phyloP scores from a whole-genome alignment of 1,284 basidiomycete genomes.

The Puccinia triticina region DNA sequence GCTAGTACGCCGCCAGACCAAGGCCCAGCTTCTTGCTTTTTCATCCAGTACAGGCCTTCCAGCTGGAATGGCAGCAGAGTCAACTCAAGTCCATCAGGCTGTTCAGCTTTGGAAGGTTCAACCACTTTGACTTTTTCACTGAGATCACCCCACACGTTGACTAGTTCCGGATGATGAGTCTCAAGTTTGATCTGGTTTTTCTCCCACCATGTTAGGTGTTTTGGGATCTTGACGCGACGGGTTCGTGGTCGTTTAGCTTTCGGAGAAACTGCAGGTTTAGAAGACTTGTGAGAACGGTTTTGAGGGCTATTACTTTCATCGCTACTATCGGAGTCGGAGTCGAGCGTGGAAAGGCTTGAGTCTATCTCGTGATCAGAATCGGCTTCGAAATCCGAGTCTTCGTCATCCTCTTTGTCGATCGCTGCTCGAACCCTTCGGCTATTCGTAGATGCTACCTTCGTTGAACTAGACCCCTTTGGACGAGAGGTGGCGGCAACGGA shows the following conservation, averaged over 20 bases:
- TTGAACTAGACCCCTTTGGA: background rate
- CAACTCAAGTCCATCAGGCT: slow-evolving; percentile 72
- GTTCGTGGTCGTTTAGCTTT: slow-evolving; percentile 1
- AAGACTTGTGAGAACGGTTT: background rate
- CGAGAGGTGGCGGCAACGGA: background rate
- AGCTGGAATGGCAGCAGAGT: slow-evolving; percentile 72
- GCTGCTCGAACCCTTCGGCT: background rate
- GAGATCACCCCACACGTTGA: slow-evolving; percentile 84
- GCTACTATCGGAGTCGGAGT: slow-evolving; percentile 25
- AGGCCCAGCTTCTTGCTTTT: slow-evolving; percentile 80
- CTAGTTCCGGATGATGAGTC: slow-evolving; percentile 70
- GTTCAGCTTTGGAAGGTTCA: slow-evolving; percentile 58
- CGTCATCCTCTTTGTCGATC: slow-evolving; percentile 22
- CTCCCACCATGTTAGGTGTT: slow-evolving; percentile 49
- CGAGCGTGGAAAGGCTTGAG: slow-evolving; percentile 22
- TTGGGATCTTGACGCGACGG: slow-evolving; percentile 11
- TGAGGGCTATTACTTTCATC: background rate
- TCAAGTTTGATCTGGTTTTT: slow-evolving; percentile 48
- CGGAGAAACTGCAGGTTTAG: background rate
- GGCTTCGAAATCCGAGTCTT: slow-evolving; percentile 19
- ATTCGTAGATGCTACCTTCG: background rate
- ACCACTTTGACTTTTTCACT: slow-evolving; percentile 66
- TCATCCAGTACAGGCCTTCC: slow-evolving; percentile 95
- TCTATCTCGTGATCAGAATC: background rate
- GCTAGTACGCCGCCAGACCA: slow-evolving; percentile 88